Evolutionary conservation across 2,329 filamentous ascomycete species (phyloP), one percentile per base, ranked within the genome.

Genomic region (Esteya vermicola): DNA sequence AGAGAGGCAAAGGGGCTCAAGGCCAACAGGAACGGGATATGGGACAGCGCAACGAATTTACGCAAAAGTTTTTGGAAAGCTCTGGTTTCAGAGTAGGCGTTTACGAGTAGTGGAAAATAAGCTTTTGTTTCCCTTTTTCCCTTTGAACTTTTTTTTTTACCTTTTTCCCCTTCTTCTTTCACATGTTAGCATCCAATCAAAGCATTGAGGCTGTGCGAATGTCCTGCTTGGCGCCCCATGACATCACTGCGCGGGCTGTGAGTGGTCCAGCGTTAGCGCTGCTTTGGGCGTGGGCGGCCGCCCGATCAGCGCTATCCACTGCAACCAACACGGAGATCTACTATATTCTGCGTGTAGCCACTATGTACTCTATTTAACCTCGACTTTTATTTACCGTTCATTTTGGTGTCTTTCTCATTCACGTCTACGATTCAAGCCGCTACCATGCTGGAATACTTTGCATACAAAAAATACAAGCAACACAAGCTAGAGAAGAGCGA

Each of bases 381-480:
- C n/a, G n/a, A n/a, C n/a, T n/a, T n/a, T n/a, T n/a, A n/a, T n/a
- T n/a, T n/a, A n/a, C n/a, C n/a, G n/a, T n/a, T n/a, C n/a, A n/a
- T n/a, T 10, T 21, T 8, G 16, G 13, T 19, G 18, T 20, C n/a
- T 13, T 23, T 34, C 22, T 13, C 9, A 20, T 6, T 14, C 20
- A 16, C 9, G 18, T 32, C 19, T 31, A 32, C 36, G 19, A 31
- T 13, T 6, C 20, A 20, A 18, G 26, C 30, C 16, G 16, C 30
- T 19, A 20, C 16, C 36, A 80, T 80, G 76, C 52, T 79, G 45
- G 73, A 79, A 55, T 78, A 74, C 55, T 70, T 79, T 48, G 59
- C 64, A 27, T 71, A 68, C 60, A 78, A 72, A 54, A 79, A 77
- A 54, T 60, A 67, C 52, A 78, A 77, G 60, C 75, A 78, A 57